phyloP scores from a whole-genome alignment of 257 asterid genomes.

The Solanum ossicruentum region DNA sequence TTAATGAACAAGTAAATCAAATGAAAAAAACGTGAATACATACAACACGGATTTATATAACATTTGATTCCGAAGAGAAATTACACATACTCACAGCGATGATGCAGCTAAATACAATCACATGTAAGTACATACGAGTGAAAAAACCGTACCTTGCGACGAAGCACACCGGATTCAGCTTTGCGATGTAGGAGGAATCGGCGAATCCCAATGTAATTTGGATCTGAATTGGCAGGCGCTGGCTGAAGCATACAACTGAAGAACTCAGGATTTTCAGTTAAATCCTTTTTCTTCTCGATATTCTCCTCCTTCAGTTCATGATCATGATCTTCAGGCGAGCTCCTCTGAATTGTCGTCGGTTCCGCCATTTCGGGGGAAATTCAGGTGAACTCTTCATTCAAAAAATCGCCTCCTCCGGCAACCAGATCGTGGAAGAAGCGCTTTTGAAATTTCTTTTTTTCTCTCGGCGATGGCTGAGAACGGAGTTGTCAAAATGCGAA shows the following conservation, averaged over 20 bases:
- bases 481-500: neutral
- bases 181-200: slow-evolving; percentile 63
- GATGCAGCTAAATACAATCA: neutral
- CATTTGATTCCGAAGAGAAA: neutral
- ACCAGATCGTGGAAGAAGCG: neutral
- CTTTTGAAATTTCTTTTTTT: neutral
- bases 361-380: slow-evolving; percentile 35
- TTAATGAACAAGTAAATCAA: neutral
- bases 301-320: slow-evolving; percentile 21
- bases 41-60: neutral
- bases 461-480: neutral
- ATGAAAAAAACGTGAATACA: neutral
- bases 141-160: slow-evolving; percentile 56
- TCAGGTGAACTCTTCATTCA: slow-evolving; percentile 1
- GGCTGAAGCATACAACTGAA: slow-evolving; percentile 94
- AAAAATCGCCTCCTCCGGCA: slow-evolving; percentile 1
- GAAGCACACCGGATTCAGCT: slow-evolving; percentile 61
- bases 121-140: neutral
- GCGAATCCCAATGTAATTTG: slow-evolving; percentile 80
- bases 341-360: slow-evolving; percentile 20
- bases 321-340: slow-evolving; percentile 14
- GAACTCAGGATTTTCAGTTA: slow-evolving; percentile 54
- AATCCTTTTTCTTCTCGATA: slow-evolving; percentile 19
- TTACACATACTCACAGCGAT: neutral
- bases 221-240: slow-evolving; percentile 61